Percentiles rank a stretch among this genome's conserved stretches.
These are phyloP conservation scores for Aspergillus ruber DNA, from an alignment of 2,329 filamentous ascomycete genomes.

Conservation along the genomic window DNA sequence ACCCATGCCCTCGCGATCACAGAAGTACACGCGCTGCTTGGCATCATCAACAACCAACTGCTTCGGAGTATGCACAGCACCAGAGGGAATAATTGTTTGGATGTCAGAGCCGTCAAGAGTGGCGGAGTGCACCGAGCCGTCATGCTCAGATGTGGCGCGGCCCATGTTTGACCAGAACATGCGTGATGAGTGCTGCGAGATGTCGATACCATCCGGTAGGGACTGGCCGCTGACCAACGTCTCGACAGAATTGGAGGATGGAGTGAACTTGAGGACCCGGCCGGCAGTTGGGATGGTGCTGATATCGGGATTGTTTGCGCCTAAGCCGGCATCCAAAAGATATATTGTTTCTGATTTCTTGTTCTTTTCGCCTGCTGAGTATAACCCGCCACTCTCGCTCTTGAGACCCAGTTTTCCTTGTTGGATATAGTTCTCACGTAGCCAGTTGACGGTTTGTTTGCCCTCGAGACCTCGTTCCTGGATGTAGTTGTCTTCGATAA, in stretches of 20 bases:
- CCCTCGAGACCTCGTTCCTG: conserved; percentile 38
- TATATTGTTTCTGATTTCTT: conserved; percentile 10
- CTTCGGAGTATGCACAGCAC: conserved; percentile 46
- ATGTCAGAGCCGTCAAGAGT: conserved; percentile 46
- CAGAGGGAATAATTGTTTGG: conserved; percentile 36
- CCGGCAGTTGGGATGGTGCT: conserved; percentile 8
- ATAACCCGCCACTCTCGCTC: conserved; percentile 34
- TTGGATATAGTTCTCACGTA: conserved; percentile 41
- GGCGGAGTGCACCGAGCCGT: conserved; percentile 41
- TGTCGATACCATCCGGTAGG: conserved; percentile 43
- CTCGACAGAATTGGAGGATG: conserved; percentile 9
- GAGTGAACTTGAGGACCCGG: conserved; percentile 6
- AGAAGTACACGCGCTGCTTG: conserved; percentile 32
- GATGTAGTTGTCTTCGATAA: conserved; percentile 51
- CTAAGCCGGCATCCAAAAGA: conserved; percentile 19
- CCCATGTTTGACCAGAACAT: conserved; percentile 52
- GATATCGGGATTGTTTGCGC: conserved; percentile 10
- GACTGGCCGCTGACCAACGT: conserved; percentile 12
- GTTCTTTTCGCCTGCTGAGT: conserved; percentile 16
- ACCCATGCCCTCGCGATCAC: conserved; percentile 39
- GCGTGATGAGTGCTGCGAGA: conserved; percentile 26
- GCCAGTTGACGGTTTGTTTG: conserved; percentile 37
- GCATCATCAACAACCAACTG: conserved; percentile 30
- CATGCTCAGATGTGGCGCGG: conserved; percentile 21
- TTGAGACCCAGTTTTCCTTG: conserved; percentile 41